These are phyloP conservation scores for Exophiala lecanii-corni DNA, from an alignment of 2,329 filamentous ascomycete species.

Conservation along the genomic window DNA sequence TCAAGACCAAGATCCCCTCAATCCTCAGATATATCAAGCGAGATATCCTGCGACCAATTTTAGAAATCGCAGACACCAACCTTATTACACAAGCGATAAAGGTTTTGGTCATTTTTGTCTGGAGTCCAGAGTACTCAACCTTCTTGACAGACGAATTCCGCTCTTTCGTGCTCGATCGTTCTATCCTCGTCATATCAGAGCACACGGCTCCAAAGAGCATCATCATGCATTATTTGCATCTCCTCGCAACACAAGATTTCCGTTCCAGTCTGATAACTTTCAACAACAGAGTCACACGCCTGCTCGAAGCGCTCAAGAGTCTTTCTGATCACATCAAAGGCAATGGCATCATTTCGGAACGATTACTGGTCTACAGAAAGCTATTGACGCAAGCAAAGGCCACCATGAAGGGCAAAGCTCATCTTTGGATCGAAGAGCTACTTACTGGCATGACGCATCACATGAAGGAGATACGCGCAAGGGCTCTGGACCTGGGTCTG, in stretches of 20 bases:
- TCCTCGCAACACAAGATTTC: conserved; percentile 78
- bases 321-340: conserved; percentile 71
- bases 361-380: conserved; percentile 73
- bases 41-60: conserved; percentile 52
- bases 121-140: conserved; percentile 65
- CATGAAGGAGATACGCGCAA: conserved; percentile 68
- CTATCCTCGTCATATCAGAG: conserved; percentile 69
- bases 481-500: conserved; percentile 69
- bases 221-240: conserved; percentile 71
- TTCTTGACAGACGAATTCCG: conserved; percentile 74
- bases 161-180: conserved; percentile 73
- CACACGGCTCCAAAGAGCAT: conserved; percentile 67
- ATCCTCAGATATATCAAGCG: conserved; percentile 79
- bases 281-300: conserved; percentile 55
- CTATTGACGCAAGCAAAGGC: conserved; percentile 67
- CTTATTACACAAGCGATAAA: conserved; percentile 74
- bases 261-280: conserved; percentile 51
- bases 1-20: conserved; percentile 70
- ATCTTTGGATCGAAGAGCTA: conserved; percentile 76
- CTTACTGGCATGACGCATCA: conserved; percentile 77
- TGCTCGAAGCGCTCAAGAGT: conserved; percentile 66
- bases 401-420: conserved; percentile 64
- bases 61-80: conserved; percentile 53
- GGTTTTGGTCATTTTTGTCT: conserved; percentile 71
- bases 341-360: conserved; percentile 73